Base-by-base conservation (phyloP, 2,329 filamentous ascomycete species). In the Phialophora tarda region DNA sequence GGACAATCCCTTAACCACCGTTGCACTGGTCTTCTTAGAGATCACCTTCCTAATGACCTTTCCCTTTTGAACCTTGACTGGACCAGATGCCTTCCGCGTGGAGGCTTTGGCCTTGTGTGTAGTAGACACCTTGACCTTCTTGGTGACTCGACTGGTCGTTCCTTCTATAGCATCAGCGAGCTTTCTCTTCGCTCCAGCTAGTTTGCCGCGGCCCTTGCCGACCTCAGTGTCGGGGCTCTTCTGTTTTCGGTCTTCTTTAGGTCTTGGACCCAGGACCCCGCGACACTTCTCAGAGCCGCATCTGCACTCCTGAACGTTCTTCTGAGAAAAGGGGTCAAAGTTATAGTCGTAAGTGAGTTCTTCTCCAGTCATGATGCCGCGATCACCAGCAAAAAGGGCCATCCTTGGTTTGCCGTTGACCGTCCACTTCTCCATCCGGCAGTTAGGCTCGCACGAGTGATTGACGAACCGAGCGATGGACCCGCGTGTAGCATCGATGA, bases 381-480 rank as follows among this genome's bases (percentile, higher is more conserved):
- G 84, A 73, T 96, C 91, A 34, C 94, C 94, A 12, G 95, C 95
- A 77, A 99, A 99, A 0, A 99, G 86, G 17, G 93, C 95, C 92
- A 99, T 98, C 63, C 95, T 88, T 50, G 94, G 94, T 77, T 96
- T 93, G 30, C 93, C 93, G 57, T 89, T 89, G 62, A 99, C 95
- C 68, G 93, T 94, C 92, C 93, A 97, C 78, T 97, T 98, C 74
- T 96, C 92, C 93, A 99, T 98, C 69, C 91, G 88, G 79, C 94
- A 98, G 76, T 99, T 99, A 2, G 95, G 95, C 64, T 91, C 90
- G 80, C 95, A 99, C 21, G 93, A 97, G 78, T 99, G 95, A 77
- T 99, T 99, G 77, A 99, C 93, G 78, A 99, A 99, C 63, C 95
- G 91, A 74, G 95, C 94, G 78, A 98, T 96, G 71, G 92, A 96